A percentile compares a stretch with the other conserved stretches of the same genome.
Evolutionary conservation across 352 stramenopile species (phyloP).

Genomic region (Pythium folliculosum): DNA sequence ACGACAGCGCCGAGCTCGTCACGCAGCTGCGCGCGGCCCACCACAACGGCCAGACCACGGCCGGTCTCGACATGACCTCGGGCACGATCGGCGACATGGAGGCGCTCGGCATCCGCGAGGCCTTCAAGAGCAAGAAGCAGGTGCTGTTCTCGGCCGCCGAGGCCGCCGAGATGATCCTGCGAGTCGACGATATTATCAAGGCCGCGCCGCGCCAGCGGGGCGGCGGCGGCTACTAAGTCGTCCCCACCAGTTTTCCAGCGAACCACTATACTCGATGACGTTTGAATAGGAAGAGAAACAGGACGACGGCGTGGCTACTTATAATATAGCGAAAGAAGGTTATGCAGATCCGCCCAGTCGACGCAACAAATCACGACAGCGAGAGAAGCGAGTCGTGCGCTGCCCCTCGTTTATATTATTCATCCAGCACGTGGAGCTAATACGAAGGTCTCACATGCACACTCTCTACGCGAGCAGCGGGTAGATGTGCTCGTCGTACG

Average conservation of each 20-base stretch:
- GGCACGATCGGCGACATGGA: conserved; percentile 97
- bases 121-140: conserved; percentile 96
- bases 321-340: conserved; percentile 14
- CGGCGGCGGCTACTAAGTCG: conserved; percentile 18
- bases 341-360: not conserved
- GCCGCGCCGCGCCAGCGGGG: conserved; percentile 86
- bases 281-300: conserved; percentile 4
- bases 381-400: no score
- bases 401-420: no score
- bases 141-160: conserved; percentile 98
- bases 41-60: conserved; percentile 87
- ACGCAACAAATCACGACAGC: no score
- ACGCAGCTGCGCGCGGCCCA: conserved; percentile 95
- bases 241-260: not conserved
- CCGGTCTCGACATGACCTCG: conserved; percentile 97
- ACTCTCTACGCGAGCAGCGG: conserved; percentile 57
- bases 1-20: conserved; percentile 98
- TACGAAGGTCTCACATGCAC: conserved; percentile 12
- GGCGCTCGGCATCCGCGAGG: conserved; percentile 96
- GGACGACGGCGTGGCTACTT: conserved; percentile 7
- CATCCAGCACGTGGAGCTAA: no score
- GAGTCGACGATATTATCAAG: conserved; percentile 99
- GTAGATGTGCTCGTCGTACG: conserved; percentile 16
- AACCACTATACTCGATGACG: not conserved
- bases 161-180: conserved; percentile 99